Conservation (phyloP, 768 basidiomycete genomes). For the Leucosporidium scottii region DNA sequence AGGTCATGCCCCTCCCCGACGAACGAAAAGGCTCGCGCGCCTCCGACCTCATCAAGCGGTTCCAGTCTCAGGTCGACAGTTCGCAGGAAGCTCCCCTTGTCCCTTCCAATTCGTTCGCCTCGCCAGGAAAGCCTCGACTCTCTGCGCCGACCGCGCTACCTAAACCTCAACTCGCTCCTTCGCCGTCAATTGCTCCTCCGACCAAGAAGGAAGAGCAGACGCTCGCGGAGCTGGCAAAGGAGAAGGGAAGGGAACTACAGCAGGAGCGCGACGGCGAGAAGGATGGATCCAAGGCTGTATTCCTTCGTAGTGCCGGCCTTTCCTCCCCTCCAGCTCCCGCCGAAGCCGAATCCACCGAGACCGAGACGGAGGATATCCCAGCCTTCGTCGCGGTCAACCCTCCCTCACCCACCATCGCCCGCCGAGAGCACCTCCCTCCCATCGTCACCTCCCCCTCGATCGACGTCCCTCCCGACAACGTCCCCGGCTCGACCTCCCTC, state of each 20-base stretch:
- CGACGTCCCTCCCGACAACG: constrained; percentile 7
- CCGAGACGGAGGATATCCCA: neutral
- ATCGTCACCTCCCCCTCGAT: constrained; percentile 8
- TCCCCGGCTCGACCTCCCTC: neutral
- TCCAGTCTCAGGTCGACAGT: constrained; percentile 17
- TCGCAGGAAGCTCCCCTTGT: neutral
- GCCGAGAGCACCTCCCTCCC: neutral
- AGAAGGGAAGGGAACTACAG: neutral
- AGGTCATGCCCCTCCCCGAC: constrained; percentile 16
- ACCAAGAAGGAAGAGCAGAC: neutral
- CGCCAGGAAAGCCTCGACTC: neutral
- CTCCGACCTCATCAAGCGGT: constrained; percentile 19
- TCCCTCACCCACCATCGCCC: neutral
- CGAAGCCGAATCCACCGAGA: too few species aligned
- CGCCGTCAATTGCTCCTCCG: too few species aligned
- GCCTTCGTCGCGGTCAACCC: neutral
- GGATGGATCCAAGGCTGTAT: neutral
- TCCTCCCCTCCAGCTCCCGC: neutral
- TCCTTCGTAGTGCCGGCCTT: neutral
- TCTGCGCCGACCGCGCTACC: neutral
- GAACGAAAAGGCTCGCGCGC: constrained; percentile 3
- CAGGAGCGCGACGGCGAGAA: neutral
- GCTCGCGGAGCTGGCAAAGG: neutral
- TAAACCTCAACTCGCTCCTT: neutral
- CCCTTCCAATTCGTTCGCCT: constrained; percentile 14